A percentile compares a stretch with the other conserved stretches of the same genome.
Evolutionary conservation across 2,329 filamentous ascomycete genomes (phyloP).

Genomic region (Scortechinia acanthostroma): DNA sequence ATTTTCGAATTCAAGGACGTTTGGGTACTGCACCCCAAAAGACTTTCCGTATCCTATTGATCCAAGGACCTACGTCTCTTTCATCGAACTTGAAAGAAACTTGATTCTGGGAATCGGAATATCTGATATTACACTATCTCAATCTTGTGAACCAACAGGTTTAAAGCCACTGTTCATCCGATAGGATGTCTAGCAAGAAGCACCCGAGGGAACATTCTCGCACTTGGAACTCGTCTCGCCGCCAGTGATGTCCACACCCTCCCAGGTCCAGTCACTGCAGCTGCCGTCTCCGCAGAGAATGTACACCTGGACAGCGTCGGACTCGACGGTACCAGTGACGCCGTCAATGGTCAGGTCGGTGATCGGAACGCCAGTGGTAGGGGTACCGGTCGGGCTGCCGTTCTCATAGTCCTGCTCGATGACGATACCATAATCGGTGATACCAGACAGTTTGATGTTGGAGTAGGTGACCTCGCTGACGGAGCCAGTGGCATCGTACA

Average conservation of each 20-base stretch:
- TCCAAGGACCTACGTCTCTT: too few species aligned
- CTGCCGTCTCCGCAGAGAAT: slow-evolving; percentile 26
- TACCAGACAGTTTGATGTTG: slow-evolving; percentile 38
- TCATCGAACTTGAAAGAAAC: too few species aligned
- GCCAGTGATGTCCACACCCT: slow-evolving; percentile 21
- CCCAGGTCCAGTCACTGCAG: slow-evolving; percentile 25
- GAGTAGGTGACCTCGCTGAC: slow-evolving; percentile 43
- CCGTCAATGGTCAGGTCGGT: slow-evolving; percentile 27
- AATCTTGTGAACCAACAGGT: too few species aligned
- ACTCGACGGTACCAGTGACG: slow-evolving; percentile 26
- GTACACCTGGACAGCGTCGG: slow-evolving; percentile 19
- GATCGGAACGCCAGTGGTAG: slow-evolving; percentile 36
- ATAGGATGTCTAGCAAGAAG: slow-evolving; percentile 15
- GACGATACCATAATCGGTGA: slow-evolving; percentile 44
- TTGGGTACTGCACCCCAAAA: too few species aligned
- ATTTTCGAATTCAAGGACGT: too few species aligned
- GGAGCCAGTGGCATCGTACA: slow-evolving; percentile 37
- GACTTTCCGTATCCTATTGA: too few species aligned
- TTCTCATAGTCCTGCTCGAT: slow-evolving; percentile 51
- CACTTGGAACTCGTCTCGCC: slow-evolving; percentile 23
- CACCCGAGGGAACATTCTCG: slow-evolving; percentile 20
- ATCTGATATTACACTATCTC: too few species aligned
- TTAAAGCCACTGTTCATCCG: too few species aligned
- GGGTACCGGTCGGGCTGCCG: slow-evolving; percentile 25
- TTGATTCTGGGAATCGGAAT: too few species aligned